These are phyloP conservation scores for Angomonas deanei DNA, from an alignment of 208 protist genomes.

Conservation along the genomic window DNA sequence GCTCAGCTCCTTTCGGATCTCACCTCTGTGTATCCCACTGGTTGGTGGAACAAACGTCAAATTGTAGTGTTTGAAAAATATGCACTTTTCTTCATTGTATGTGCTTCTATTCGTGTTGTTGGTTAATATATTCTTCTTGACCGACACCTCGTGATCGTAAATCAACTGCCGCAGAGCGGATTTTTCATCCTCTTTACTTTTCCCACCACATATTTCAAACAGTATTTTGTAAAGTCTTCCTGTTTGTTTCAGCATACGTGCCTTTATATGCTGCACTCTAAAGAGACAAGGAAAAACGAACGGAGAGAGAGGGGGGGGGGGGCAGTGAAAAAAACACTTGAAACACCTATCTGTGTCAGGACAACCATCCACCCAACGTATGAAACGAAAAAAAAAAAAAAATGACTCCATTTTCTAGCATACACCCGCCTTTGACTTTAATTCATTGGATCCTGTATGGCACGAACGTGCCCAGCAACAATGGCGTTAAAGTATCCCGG, in stretches of 20 bases:
- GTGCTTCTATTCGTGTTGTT: slow-evolving; percentile 28
- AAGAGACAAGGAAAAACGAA: neutral
- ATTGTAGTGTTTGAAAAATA: slow-evolving; percentile 48
- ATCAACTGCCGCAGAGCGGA: slow-evolving; percentile 16
- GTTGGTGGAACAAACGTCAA: slow-evolving; percentile 38
- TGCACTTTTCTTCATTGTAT: slow-evolving; percentile 27
- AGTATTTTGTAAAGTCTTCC: neutral
- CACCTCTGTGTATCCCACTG: slow-evolving; percentile 33
- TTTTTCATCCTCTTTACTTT: slow-evolving; percentile 13
- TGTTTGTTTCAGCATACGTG: neutral
- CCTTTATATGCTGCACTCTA: no score
- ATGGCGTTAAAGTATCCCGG: neutral
- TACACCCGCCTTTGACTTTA: neutral
- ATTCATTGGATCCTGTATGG: neutral
- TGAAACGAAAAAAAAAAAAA: neutral
- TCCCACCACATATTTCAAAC: neutral
- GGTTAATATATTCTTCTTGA: slow-evolving; percentile 19
- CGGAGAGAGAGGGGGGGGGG: no score
- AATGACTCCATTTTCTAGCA: neutral
- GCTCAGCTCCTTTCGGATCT: slow-evolving; percentile 27
- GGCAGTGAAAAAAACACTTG: no score
- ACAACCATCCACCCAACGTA: no score
- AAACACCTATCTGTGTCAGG: no score
- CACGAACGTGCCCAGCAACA: neutral
- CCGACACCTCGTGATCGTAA: slow-evolving; percentile 28